phyloP scores from a whole-genome alignment of 2,329 filamentous ascomycete species.

The Calonectria hawksworthii region DNA sequence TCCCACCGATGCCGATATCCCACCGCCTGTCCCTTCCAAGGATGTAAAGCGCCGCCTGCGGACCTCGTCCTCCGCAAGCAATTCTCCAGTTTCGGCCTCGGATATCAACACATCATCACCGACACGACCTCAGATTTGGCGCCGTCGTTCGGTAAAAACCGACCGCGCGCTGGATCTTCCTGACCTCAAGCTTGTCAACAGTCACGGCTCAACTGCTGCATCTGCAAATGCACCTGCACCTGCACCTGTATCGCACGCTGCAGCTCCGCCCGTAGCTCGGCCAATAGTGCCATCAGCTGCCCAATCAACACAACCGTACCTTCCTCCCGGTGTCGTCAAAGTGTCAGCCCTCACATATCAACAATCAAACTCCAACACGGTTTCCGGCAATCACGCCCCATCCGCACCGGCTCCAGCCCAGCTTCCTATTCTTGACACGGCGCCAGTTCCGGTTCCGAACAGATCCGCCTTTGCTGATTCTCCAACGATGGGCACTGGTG shows the following conservation, averaged over 20 bases:
- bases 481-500: constrained; percentile 50
- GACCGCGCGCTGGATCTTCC: constrained; percentile 62
- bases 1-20: constrained; percentile 20
- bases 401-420: constrained; percentile 12
- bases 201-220: constrained; percentile 65
- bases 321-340: constrained; percentile 34
- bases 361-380: constrained; percentile 27
- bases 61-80: constrained; percentile 36
- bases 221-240: constrained; percentile 33
- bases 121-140: constrained; percentile 58
- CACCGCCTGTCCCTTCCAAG: constrained; percentile 47
- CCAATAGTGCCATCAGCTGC: constrained; percentile 19
- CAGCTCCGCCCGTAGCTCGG: neutral
- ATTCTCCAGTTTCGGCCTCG: constrained; percentile 30
- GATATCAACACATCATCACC: constrained; percentile 44
- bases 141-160: constrained; percentile 64
- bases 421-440: neutral
- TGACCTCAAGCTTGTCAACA: constrained; percentile 62
- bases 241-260: constrained; percentile 6
- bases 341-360: constrained; percentile 34
- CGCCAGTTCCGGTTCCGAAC: constrained; percentile 27
- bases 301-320: constrained; percentile 35
- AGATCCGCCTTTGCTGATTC: constrained; percentile 38
- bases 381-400: constrained; percentile 29
- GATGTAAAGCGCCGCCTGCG: constrained; percentile 41